These are phyloP conservation scores for Dactylonectria estremocensis DNA, from an alignment of 2,329 filamentous ascomycete genomes.

Conservation along the genomic window DNA sequence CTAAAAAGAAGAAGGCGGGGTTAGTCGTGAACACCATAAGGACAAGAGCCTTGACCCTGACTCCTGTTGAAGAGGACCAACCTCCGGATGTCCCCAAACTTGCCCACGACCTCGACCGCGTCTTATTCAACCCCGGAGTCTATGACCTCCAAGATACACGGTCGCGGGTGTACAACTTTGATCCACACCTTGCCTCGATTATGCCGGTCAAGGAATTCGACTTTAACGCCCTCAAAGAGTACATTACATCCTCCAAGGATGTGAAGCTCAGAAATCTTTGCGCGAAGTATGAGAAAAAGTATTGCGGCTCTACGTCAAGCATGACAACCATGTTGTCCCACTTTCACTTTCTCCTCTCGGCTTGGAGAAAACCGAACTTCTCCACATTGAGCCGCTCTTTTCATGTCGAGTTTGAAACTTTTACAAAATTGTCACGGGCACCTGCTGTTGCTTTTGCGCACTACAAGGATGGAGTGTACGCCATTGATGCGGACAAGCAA, in stretches of 20 bases:
- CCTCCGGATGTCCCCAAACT: constrained; percentile 70
- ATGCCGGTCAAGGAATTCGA: constrained; percentile 97
- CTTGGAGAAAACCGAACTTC: constrained; percentile 82
- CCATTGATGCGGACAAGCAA: constrained; percentile 96
- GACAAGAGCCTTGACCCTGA: constrained; percentile 46
- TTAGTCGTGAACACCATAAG: constrained; percentile 50
- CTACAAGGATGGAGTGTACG: constrained; percentile 88
- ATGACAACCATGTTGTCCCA: constrained; percentile 92
- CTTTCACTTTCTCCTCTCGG: constrained; percentile 92
- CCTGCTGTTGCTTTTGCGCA: constrained; percentile 88
- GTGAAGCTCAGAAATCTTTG: constrained; percentile 78
- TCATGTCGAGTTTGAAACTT: constrained; percentile 71
- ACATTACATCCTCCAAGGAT: constrained; percentile 94
- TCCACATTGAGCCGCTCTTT: constrained; percentile 79
- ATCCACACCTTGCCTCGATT: constrained; percentile 92
- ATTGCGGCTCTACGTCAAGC: constrained; percentile 95
- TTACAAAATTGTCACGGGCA: constrained; percentile 79
- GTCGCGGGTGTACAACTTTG: constrained; percentile 94
- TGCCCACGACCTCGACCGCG: constrained; percentile 84
- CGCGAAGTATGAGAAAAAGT: constrained; percentile 78
- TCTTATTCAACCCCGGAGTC: constrained; percentile 95
- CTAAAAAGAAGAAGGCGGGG: constrained; percentile 11
- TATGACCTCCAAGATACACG: constrained; percentile 92
- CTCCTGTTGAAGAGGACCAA: constrained; percentile 52
- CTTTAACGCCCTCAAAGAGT: constrained; percentile 87